Conservation (phyloP, 805 yeast genomes). For the Myxozyma monticola region DNA sequence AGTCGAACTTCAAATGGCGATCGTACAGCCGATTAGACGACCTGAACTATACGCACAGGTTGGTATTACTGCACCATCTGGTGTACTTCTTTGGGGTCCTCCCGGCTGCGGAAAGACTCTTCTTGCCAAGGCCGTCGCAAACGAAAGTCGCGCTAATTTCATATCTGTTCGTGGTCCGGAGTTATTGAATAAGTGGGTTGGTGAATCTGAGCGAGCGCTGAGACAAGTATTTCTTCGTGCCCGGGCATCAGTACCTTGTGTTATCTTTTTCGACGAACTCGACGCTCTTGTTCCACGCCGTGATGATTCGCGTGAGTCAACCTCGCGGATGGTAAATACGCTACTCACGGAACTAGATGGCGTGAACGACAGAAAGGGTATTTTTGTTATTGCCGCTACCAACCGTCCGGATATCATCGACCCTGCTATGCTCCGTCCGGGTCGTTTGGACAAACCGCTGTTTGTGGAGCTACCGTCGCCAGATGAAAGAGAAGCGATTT, state of each 20-base stretch:
- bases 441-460: conserved; percentile 88
- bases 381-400: conserved; percentile 94
- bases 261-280: conserved; percentile 91
- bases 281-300: conserved; percentile 96
- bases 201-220: conserved; percentile 92
- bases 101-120: conserved; percentile 99
- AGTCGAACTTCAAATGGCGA: conserved; percentile 92
- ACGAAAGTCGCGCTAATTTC: conserved; percentile 93
- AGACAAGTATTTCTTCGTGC: conserved; percentile 93
- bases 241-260: conserved; percentile 89
- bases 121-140: conserved; percentile 96
- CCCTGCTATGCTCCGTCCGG: conserved; percentile 97
- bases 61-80: conserved; percentile 95
- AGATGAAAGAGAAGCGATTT: conserved; percentile 76
- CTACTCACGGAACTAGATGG: conserved; percentile 94
- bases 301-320: conserved; percentile 82
- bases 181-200: conserved; percentile 87
- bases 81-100: conserved; percentile 98
- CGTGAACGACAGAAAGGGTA: conserved; percentile 85
- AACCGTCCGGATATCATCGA: conserved; percentile 98
- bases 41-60: conserved; percentile 88
- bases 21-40: conserved; percentile 91
- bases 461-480: conserved; percentile 86
- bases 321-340: conserved; percentile 92
- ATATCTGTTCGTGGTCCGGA: conserved; percentile 97